A percentile compares a stretch with the other conserved stretches of the same genome.
Conservation (phyloP, 352 stramenopile genomes). For the Pythium periplocum region DNA sequence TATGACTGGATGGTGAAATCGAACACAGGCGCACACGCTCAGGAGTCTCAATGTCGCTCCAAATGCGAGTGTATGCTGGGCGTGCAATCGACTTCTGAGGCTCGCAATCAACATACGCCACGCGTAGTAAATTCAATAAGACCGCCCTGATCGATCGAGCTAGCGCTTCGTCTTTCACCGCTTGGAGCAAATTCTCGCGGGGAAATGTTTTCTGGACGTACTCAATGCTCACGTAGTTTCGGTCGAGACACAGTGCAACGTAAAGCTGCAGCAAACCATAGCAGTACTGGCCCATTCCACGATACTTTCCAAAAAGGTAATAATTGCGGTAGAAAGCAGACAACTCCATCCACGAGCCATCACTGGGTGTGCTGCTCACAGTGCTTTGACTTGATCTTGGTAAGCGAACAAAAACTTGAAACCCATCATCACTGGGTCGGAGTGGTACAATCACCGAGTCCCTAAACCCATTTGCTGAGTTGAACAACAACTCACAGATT, state of each 20-base stretch:
- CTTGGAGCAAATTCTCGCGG: conserved; percentile 39
- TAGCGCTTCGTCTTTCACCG: conserved; percentile 38
- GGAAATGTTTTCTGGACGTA: conserved; percentile 61
- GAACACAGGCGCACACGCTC: conserved; percentile 21
- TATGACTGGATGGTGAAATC: conserved; percentile 28
- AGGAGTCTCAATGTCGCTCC: conserved; percentile 42
- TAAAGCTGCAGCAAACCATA: conserved; percentile 69
- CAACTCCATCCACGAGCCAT: conserved; percentile 38
- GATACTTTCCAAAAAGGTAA: conserved; percentile 39
- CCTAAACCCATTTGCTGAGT: conserved; percentile 41
- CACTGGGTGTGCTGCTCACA: conserved; percentile 4
- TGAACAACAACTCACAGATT: conserved; percentile 69
- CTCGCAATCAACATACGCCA: conserved; percentile 67
- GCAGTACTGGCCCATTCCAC: conserved; percentile 55
- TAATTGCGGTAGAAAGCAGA: conserved; percentile 61
- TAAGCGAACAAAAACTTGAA: conserved; percentile 40
- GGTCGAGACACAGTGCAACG: conserved; percentile 60
- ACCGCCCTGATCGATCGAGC: conserved; percentile 56
- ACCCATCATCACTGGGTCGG: conserved; percentile 30
- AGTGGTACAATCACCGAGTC: conserved; percentile 55
- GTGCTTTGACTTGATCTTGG: conserved; percentile 4
- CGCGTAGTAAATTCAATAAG: conserved; percentile 58
- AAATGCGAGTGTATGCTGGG: conserved; percentile 66
- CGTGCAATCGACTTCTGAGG: conserved; percentile 52
- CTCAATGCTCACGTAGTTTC: conserved; percentile 75